A percentile compares a stretch with the other conserved stretches of the same genome.
Conservation (phyloP, 1,284 basidiomycete species). For the Cryptococcus sp. region DNA sequence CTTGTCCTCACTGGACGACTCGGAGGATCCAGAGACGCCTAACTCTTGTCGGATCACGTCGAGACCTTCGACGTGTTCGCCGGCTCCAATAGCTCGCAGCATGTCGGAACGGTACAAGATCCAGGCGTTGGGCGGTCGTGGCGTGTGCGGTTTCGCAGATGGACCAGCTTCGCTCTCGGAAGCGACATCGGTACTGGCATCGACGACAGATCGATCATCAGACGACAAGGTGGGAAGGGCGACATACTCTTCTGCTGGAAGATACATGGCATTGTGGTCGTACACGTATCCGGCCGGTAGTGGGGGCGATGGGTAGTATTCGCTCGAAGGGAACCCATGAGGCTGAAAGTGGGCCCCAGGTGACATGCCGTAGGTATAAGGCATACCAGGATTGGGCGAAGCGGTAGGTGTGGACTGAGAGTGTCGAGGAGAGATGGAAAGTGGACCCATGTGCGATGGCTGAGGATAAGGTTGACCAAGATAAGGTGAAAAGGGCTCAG, state of each 20-base stretch:
- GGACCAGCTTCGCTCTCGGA: background rate
- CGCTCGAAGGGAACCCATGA: background rate
- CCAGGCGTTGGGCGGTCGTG: conserved; percentile 83
- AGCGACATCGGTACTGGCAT: background rate
- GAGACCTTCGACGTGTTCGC: conserved; percentile 20
- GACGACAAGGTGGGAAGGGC: background rate
- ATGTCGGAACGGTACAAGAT: conserved; percentile 79
- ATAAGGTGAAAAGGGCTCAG: background rate
- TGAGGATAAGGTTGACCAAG: background rate
- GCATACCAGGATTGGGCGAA: too few relatives aligned
- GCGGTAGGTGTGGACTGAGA: too few relatives aligned
- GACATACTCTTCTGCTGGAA: background rate
- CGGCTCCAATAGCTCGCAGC: conserved; percentile 46
- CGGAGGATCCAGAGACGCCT: background rate
- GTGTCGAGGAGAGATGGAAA: background rate
- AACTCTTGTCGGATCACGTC: conserved; percentile 13
- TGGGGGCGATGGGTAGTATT: background rate
- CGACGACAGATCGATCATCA: background rate
- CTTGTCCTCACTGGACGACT: conserved; percentile 4
- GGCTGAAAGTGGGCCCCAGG: too few relatives aligned
- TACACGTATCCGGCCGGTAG: background rate
- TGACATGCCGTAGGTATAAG: too few relatives aligned
- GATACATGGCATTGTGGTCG: background rate
- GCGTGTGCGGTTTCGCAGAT: conserved; percentile 45
- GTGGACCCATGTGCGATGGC: background rate